A percentile compares a stretch with the other conserved stretches of the same genome.
phyloP scores from a whole-genome alignment of 495 filamentous ascomycete species.

The Penicillium mononematosum region DNA sequence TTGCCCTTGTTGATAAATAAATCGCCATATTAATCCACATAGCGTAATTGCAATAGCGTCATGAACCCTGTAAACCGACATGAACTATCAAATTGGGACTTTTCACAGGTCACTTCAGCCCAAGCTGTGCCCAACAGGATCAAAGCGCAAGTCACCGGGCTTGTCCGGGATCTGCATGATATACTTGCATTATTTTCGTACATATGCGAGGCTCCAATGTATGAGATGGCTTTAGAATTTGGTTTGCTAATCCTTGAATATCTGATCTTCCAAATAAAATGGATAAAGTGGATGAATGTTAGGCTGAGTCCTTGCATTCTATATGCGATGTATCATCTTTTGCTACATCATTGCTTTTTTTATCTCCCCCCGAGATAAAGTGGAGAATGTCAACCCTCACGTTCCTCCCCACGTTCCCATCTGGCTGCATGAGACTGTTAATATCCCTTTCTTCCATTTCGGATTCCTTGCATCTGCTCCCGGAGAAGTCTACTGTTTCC shows the following conservation, averaged over 20 bases:
- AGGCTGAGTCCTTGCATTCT: too few species aligned
- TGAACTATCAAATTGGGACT: background rate
- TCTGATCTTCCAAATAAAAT: too few species aligned
- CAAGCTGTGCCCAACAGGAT: constrained; percentile 21
- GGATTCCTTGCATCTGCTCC: too few species aligned
- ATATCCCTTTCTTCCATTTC: background rate
- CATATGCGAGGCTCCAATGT: too few species aligned
- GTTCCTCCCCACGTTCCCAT: background rate
- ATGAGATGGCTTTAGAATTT: too few species aligned
- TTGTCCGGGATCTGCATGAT: constrained; percentile 22
- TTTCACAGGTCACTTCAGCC: constrained; percentile 6
- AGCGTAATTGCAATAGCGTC: constrained; percentile 2
- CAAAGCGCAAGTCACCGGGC: constrained; percentile 26
- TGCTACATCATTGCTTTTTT: too few species aligned
- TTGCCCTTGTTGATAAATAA: background rate
- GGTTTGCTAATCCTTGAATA: too few species aligned
- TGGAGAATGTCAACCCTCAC: background rate
- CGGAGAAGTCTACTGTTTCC: too few species aligned
- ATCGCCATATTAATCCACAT: constrained; percentile 5
- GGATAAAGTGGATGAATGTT: too few species aligned
- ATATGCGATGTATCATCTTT: too few species aligned
- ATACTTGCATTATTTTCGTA: constrained; percentile 16
- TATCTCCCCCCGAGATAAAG: too few species aligned
- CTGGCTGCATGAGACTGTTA: too few species aligned
- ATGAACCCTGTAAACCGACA: background rate